phyloP scores from a whole-genome alignment of 75 land plant genomes.

The Pseudotsuga menziesii region DNA sequence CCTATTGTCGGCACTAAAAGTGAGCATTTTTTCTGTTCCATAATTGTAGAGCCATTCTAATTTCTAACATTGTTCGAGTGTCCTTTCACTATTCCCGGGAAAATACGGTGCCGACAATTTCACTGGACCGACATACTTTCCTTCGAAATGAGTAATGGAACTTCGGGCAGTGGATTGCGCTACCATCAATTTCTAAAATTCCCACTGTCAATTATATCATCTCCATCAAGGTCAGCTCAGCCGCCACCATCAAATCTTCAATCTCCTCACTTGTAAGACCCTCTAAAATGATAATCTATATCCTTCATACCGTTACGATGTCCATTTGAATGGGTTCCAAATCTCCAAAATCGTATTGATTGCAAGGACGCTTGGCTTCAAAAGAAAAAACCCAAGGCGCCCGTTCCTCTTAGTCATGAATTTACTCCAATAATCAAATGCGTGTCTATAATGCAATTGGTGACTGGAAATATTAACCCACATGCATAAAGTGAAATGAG shows the following conservation, averaged over 20 bases:
- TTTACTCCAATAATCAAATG: too few relatives aligned
- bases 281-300: constrained; percentile 13
- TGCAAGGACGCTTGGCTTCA: too few relatives aligned
- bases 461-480: too few relatives aligned
- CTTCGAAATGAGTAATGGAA: too few relatives aligned
- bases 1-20: neutral
- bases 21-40: neutral
- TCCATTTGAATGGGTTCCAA: too few relatives aligned
- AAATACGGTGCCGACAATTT: neutral
- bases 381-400: too few relatives aligned
- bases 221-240: constrained; percentile 13
- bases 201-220: constrained; percentile 12
- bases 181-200: constrained; percentile 3
- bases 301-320: too few relatives aligned
- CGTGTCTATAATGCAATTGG: too few relatives aligned
- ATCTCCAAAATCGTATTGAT: too few relatives aligned
- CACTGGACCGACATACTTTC: neutral
- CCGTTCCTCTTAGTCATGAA: too few relatives aligned
- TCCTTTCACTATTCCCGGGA: neutral
- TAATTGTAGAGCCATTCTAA: neutral
- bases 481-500: too few relatives aligned
- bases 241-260: constrained; percentile 8
- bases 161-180: neutral
- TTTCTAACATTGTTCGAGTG: neutral
- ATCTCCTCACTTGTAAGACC: constrained; percentile 19